A percentile compares a stretch with the other conserved stretches of the same genome.
These are phyloP conservation scores for Penicillium sp. DNA, from an alignment of 2,329 filamentous ascomycete genomes.

Conservation along the genomic window DNA sequence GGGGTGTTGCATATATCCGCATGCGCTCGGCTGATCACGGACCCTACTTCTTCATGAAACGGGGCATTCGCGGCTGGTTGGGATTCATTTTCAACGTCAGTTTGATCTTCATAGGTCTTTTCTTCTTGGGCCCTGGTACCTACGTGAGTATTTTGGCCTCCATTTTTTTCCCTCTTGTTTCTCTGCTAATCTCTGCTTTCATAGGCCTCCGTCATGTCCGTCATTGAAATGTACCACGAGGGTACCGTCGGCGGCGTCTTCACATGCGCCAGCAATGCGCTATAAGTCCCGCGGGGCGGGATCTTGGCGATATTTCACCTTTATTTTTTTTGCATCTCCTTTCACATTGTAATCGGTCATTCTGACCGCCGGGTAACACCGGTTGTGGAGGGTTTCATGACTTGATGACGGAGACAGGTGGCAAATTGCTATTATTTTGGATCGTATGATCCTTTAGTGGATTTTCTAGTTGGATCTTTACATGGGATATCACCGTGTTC, in stretches of 20 bases:
- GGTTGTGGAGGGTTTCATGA: background rate
- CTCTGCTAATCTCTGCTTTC: constrained; percentile 4
- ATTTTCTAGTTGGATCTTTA: background rate
- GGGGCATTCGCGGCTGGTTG: constrained; percentile 44
- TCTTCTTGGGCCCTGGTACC: constrained; percentile 78
- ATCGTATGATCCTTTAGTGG: background rate
- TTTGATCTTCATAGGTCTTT: constrained; percentile 72
- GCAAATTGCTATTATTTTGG: background rate
- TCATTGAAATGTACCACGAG: constrained; percentile 65
- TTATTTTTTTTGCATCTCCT: constrained; percentile 1
- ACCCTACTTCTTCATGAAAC: constrained; percentile 39
- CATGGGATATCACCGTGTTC: background rate
- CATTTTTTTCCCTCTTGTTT: background rate
- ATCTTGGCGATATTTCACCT: background rate
- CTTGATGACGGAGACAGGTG: background rate
- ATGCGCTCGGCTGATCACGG: constrained; percentile 45
- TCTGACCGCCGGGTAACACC: background rate
- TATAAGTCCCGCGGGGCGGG: constrained; percentile 24
- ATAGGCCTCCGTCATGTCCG: constrained; percentile 44
- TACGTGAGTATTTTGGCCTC: constrained; percentile 53
- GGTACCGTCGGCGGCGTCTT: constrained; percentile 70
- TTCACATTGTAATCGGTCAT: background rate
- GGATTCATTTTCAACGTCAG: constrained; percentile 62
- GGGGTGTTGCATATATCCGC: constrained; percentile 47
- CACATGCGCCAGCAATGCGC: constrained; percentile 58